Percentiles rank a stretch among this genome's conserved stretches.
Conservation (phyloP, 2,329 filamentous ascomycete genomes). For the Fusarium fracticaudum region DNA sequence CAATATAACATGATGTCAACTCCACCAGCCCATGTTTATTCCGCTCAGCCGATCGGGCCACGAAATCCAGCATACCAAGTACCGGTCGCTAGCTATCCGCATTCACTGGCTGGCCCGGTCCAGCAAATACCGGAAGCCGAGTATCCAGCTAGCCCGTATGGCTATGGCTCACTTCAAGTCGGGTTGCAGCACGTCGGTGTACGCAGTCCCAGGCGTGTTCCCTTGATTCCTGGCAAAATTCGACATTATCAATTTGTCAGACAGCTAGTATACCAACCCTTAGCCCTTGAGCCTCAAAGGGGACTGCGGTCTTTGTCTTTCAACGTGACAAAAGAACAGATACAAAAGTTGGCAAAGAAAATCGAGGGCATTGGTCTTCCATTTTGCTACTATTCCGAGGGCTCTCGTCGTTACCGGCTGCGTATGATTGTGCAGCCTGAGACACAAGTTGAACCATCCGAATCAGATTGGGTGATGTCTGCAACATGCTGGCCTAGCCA, state of each 20-base stretch:
- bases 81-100: background rate
- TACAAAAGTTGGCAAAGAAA: slow-evolving; percentile 49
- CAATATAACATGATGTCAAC: background rate
- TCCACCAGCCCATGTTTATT: slow-evolving; percentile 1
- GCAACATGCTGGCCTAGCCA: slow-evolving; percentile 77
- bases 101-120: background rate
- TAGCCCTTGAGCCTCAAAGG: slow-evolving; percentile 48
- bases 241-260: slow-evolving; percentile 68
- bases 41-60: background rate
- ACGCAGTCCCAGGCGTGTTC: slow-evolving; percentile 59
- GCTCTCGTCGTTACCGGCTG: slow-evolving; percentile 72
- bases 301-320: slow-evolving; percentile 59
- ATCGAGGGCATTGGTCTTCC: slow-evolving; percentile 45
- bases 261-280: slow-evolving; percentile 60
- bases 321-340: slow-evolving; percentile 50
- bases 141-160: slow-evolving; percentile 53
- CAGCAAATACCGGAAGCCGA: slow-evolving; percentile 44
- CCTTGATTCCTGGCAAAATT: slow-evolving; percentile 38
- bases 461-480: slow-evolving; percentile 69
- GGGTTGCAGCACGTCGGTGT: slow-evolving; percentile 59
- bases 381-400: slow-evolving; percentile 55
- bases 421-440: slow-evolving; percentile 63
- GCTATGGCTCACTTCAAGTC: slow-evolving; percentile 53
- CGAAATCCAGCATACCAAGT: background rate
- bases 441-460: slow-evolving; percentile 43